phyloP scores from a whole-genome alignment of 2,329 filamentous ascomycete genomes.

The Claviceps quebecensis region DNA sequence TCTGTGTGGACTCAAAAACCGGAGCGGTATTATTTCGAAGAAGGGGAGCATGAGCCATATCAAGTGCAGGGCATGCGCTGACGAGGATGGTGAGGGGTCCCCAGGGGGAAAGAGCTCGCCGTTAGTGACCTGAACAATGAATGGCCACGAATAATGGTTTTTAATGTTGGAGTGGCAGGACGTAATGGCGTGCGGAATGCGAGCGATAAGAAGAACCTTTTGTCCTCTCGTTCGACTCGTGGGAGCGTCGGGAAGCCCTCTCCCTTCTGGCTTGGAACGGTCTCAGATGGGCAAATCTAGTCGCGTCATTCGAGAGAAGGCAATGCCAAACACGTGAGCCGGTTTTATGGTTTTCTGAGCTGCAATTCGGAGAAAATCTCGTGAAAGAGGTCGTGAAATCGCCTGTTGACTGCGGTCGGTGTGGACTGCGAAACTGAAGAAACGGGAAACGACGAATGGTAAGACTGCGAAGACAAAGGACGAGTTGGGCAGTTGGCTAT shows the following conservation, averaged over 20 bases:
- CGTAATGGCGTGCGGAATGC: conserved; percentile 1
- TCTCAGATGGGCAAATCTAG: conserved; percentile 5
- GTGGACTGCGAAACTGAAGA: background rate
- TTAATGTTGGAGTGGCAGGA: background rate
- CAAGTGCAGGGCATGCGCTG: conserved; percentile 29
- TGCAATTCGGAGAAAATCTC: background rate
- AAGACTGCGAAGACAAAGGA: background rate
- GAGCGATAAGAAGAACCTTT: background rate
- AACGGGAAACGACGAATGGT: too few relatives aligned
- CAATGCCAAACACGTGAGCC: conserved; percentile 2
- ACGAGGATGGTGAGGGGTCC: background rate
- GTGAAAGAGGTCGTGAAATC: background rate
- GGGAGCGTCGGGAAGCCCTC: conserved; percentile 2
- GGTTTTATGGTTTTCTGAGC: background rate
- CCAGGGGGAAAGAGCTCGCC: conserved; percentile 4
- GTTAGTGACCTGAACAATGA: background rate
- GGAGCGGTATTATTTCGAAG: conserved; percentile 45
- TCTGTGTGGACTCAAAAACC: conserved; percentile 35
- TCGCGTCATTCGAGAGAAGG: conserved; percentile 7
- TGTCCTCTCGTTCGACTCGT: conserved; percentile 3
- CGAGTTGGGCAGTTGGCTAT: background rate
- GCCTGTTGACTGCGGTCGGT: background rate
- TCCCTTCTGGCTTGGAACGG: conserved; percentile 5
- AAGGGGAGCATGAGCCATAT: conserved; percentile 46
- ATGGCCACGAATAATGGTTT: background rate